Evolutionary conservation across 1,284 basidiomycete genomes (phyloP).

Genomic region (Tranzscheliella williamsii): DNA sequence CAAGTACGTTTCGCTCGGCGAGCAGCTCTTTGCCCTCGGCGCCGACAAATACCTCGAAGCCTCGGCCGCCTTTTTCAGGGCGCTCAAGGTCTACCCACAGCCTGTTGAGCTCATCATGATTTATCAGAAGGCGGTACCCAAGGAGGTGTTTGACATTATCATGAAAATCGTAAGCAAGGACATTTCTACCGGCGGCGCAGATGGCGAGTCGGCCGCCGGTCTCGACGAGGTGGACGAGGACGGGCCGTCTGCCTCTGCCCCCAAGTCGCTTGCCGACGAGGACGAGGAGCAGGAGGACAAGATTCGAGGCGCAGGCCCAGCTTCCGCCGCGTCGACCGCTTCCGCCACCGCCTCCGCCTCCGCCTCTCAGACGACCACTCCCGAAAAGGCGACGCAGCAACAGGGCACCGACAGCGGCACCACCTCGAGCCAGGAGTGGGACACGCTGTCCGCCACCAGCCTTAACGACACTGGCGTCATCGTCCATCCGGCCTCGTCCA

Average conservation of each 20-base stretch:
- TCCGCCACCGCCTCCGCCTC: slow-evolving; percentile 10
- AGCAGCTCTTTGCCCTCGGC: slow-evolving; percentile 81
- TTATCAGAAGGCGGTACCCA: slow-evolving; percentile 88
- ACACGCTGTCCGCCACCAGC: slow-evolving; percentile 36
- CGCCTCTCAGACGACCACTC: not conserved
- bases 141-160: slow-evolving; percentile 83
- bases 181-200: slow-evolving; percentile 67
- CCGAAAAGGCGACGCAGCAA: not conserved
- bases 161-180: slow-evolving; percentile 86
- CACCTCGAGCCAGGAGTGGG: slow-evolving; percentile 51
- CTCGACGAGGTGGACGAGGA: slow-evolving; percentile 49
- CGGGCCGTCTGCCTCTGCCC: slow-evolving; percentile 6
- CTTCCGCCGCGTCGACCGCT: slow-evolving; percentile 8
- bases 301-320: not conserved
- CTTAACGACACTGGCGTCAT: slow-evolving; percentile 38
- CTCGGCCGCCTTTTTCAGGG: slow-evolving; percentile 88
- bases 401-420: slow-evolving; percentile 39
- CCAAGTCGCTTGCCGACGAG: slow-evolving; percentile 2
- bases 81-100: slow-evolving; percentile 88
- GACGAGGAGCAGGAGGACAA: slow-evolving; percentile 2
- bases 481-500: slow-evolving; percentile 15
- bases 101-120: slow-evolving; percentile 78
- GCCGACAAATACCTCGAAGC: slow-evolving; percentile 64
- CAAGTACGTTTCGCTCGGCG: slow-evolving; percentile 82
- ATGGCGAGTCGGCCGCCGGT: slow-evolving; percentile 19